These are phyloP conservation scores for Malassezia equina DNA, from an alignment of 1,284 basidiomycete genomes.

Conservation along the genomic window DNA sequence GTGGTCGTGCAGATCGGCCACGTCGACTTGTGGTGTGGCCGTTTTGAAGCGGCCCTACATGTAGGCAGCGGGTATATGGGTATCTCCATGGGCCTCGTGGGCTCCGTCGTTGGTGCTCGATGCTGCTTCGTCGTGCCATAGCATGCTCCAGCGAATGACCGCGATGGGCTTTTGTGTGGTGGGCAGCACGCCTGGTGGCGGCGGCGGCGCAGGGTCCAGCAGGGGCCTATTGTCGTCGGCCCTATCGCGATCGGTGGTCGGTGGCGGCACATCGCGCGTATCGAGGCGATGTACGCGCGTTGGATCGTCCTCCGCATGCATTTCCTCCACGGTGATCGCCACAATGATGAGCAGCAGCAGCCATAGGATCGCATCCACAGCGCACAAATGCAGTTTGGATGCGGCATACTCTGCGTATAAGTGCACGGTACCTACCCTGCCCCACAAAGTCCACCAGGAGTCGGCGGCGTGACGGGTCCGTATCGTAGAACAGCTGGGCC, in stretches of 20 bases:
- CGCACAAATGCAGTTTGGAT: constrained; percentile 21
- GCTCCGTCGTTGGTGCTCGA: neutral
- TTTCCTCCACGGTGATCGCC: constrained; percentile 21
- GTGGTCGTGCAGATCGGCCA: constrained; percentile 35
- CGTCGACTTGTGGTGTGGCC: constrained; percentile 18
- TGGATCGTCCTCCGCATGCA: neutral
- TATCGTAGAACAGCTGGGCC: constrained; percentile 2
- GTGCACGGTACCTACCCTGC: constrained; percentile 14
- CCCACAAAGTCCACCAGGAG: constrained; percentile 36
- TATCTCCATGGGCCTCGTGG: neutral
- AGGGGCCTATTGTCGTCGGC: neutral
- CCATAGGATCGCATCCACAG: constrained; percentile 13
- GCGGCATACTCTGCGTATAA: constrained; percentile 14
- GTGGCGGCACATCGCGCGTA: neutral
- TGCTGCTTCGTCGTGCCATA: constrained; percentile 1
- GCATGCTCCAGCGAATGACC: neutral
- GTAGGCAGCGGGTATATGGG: constrained; percentile 1
- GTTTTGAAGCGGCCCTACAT: constrained; percentile 40
- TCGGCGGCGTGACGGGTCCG: neutral
- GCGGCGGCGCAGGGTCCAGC: neutral
- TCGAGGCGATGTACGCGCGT: constrained; percentile 1
- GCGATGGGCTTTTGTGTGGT: constrained; percentile 5
- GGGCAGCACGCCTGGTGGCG: neutral
- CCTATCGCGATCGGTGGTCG: too few species aligned
- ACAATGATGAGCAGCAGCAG: constrained; percentile 17